Conservation (phyloP, 2,329 filamentous ascomycete genomes). For the Alternaria longipes region DNA sequence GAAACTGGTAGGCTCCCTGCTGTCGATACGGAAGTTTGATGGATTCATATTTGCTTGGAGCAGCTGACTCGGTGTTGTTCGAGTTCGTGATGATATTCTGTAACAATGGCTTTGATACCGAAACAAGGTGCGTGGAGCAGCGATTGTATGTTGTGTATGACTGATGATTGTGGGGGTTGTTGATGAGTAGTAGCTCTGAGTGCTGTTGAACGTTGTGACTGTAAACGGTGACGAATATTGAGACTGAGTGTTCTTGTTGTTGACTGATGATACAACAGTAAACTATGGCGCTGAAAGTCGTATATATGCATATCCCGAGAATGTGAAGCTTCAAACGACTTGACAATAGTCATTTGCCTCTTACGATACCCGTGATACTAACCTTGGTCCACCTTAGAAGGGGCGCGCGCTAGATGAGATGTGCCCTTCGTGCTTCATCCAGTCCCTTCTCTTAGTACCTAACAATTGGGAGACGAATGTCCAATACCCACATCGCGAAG, state of each 20-base stretch:
- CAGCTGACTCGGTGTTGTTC: neutral
- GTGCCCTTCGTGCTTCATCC: neutral
- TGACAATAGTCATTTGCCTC: neutral
- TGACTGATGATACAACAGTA: neutral
- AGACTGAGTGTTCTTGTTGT: neutral
- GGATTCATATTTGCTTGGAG: neutral
- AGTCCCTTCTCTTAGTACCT: neutral
- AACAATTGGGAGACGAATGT: neutral
- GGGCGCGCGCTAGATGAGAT: neutral
- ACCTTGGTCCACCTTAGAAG: neutral
- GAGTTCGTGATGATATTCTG: neutral
- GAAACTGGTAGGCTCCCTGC: neutral
- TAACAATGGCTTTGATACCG: neutral
- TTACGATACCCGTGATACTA: neutral
- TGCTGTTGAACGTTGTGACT: too few species aligned
- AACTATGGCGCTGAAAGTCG: neutral
- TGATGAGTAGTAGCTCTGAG: too few species aligned
- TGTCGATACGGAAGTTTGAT: neutral
- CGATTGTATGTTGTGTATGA: neutral
- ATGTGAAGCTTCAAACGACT: neutral
- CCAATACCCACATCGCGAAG: constrained; percentile 4
- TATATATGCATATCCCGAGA: neutral
- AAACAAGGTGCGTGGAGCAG: neutral
- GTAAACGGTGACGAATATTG: neutral
- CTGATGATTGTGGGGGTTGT: too few species aligned